Percentiles rank a stretch among this genome's conserved stretches.
Evolutionary conservation across 352 stramenopile genomes (phyloP).

Genomic region (Hyaloperonospora brassicae): DNA sequence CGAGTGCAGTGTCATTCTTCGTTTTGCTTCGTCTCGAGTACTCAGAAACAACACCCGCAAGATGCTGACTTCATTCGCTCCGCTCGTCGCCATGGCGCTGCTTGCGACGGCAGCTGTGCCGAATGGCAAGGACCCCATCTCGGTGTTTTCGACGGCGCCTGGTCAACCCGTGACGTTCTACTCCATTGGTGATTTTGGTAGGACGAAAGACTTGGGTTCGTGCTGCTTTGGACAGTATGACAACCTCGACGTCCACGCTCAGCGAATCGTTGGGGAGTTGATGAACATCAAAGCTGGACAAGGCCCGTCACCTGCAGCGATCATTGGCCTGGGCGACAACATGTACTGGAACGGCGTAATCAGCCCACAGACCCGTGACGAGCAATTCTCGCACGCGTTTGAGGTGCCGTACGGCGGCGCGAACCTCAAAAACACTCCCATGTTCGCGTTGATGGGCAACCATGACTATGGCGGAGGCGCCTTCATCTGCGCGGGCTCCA

Average conservation of each 20-base stretch:
- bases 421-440: slow-evolving; percentile 13
- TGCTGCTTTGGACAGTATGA: slow-evolving; percentile 29
- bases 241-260: slow-evolving; percentile 24
- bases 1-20: slow-evolving; percentile 3
- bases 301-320: slow-evolving; percentile 7
- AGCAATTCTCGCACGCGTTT: slow-evolving; percentile 14
- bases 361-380: slow-evolving; percentile 9
- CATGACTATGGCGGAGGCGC: slow-evolving; percentile 21
- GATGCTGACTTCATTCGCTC: no score
- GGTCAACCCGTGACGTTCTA: slow-evolving; percentile 5
- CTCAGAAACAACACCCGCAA: neutral
- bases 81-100: no score
- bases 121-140: no score
- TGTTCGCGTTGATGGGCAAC: slow-evolving; percentile 15
- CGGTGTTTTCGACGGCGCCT: neutral
- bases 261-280: slow-evolving; percentile 23
- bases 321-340: slow-evolving; percentile 21
- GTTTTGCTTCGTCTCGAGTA: slow-evolving; percentile 1
- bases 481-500: slow-evolving; percentile 11
- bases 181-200: slow-evolving; percentile 39
- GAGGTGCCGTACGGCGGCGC: slow-evolving; percentile 13
- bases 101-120: no score
- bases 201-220: slow-evolving; percentile 22
- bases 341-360: slow-evolving; percentile 26
- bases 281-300: slow-evolving; percentile 23